Evolutionary conservation across 1,284 basidiomycete species (phyloP).

Genomic region (Veloboletus limbatus): DNA sequence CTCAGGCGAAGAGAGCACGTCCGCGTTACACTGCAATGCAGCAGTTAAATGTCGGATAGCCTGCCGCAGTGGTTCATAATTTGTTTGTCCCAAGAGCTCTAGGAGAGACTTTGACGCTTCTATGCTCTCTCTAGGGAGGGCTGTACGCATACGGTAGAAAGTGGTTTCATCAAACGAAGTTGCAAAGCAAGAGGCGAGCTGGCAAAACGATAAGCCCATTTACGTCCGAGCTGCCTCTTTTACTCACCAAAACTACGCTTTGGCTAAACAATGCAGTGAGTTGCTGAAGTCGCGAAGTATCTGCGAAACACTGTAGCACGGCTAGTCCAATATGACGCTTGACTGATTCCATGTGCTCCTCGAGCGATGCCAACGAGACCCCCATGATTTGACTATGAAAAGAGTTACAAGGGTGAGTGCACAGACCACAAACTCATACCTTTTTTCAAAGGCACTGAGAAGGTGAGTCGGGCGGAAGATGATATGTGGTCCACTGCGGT

Average conservation of each 20-base stretch:
- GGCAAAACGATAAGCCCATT: conserved; percentile 8
- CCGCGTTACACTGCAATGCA: conserved; percentile 4
- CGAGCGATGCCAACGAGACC: conserved; percentile 31
- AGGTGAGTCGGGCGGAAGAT: conserved; percentile 29
- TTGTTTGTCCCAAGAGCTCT: conserved; percentile 16
- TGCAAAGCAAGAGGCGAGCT: conserved; percentile 45
- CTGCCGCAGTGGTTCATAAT: conserved; percentile 25
- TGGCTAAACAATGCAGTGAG: conserved; percentile 40
- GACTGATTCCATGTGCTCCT: conserved; percentile 37
- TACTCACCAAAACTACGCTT: conserved; percentile 40
- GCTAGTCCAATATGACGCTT: conserved; percentile 36
- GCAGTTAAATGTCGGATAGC: conserved; percentile 21
- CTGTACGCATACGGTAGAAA: conserved; percentile 19
- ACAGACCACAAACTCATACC: conserved; percentile 15
- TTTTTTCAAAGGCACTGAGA: conserved; percentile 21
- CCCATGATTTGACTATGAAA: conserved; percentile 19
- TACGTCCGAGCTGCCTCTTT: neutral
- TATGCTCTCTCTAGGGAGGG: conserved; percentile 1
- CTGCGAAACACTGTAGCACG: conserved; percentile 38
- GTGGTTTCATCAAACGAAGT: conserved; percentile 37
- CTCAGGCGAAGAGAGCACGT: conserved; percentile 2
- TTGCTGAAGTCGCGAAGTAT: conserved; percentile 39
- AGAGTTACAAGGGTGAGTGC: conserved; percentile 1
- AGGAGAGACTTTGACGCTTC: conserved; percentile 19
- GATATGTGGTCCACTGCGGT: conserved; percentile 17